A percentile compares a stretch with the other conserved stretches of the same genome.
These are phyloP conservation scores for Mycena sp. DNA, from an alignment of 1,284 basidiomycete species.

Conservation along the genomic window DNA sequence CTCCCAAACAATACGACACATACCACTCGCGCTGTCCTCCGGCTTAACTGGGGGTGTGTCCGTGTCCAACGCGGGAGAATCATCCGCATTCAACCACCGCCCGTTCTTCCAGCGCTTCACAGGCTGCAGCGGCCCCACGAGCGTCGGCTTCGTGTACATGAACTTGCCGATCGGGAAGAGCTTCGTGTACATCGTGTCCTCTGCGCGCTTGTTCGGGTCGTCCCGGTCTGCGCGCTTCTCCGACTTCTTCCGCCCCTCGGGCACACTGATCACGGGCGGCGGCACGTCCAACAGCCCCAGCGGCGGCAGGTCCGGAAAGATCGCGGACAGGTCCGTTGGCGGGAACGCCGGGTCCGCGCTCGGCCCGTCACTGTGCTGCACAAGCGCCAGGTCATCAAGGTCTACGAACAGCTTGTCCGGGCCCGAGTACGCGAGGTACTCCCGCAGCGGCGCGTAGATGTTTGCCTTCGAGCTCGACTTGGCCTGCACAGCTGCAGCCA, in stretches of 20 bases:
- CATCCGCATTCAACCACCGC: slow-evolving; percentile 69
- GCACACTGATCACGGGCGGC: slow-evolving; percentile 46
- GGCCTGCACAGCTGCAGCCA: slow-evolving; percentile 43
- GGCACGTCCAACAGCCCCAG: slow-evolving; percentile 58
- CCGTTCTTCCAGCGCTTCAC: slow-evolving; percentile 71
- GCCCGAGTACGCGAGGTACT: slow-evolving; percentile 66
- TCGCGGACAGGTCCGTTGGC: slow-evolving; percentile 60
- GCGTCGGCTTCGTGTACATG: slow-evolving; percentile 73
- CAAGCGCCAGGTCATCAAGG: slow-evolving; percentile 54
- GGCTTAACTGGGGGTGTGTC: slow-evolving; percentile 51
- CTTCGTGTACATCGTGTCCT: slow-evolving; percentile 74
- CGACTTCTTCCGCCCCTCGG: slow-evolving; percentile 62
- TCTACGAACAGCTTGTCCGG: slow-evolving; percentile 69
- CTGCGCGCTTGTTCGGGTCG: slow-evolving; percentile 72
- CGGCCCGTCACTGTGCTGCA: slow-evolving; percentile 45
- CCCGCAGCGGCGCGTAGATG: slow-evolving; percentile 64
- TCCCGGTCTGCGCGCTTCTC: slow-evolving; percentile 58
- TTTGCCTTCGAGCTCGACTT: slow-evolving; percentile 51
- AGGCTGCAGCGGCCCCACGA: slow-evolving; percentile 75
- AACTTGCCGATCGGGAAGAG: slow-evolving; percentile 71
- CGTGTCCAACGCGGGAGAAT: slow-evolving; percentile 57
- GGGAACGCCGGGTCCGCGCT: slow-evolving; percentile 44
- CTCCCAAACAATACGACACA: slow-evolving; percentile 29
- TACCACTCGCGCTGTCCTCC: slow-evolving; percentile 61
- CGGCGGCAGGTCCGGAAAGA: slow-evolving; percentile 73